Conservation (phyloP, 352 stramenopile species). For the Phytophthora idaei region DNA sequence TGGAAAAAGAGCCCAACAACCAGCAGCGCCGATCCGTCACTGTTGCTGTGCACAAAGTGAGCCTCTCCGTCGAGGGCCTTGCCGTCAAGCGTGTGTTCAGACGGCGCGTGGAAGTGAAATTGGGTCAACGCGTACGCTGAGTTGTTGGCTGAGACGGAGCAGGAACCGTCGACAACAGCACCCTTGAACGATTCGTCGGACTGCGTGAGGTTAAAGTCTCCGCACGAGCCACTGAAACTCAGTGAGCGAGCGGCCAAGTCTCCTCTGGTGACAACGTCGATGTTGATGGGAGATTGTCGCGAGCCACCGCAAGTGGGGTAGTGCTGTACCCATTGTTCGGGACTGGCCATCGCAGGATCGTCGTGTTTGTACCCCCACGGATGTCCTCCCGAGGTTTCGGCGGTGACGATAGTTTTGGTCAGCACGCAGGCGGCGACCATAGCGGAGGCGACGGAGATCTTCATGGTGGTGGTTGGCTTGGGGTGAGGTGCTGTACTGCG, state of each 20-base stretch:
- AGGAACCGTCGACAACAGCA: constrained; percentile 23
- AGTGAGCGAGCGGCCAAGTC: constrained; percentile 18
- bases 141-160: constrained; percentile 16
- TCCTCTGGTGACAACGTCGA: constrained; percentile 14
- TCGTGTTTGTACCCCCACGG: background rate
- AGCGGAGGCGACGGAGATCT: background rate
- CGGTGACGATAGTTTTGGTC: constrained; percentile 3
- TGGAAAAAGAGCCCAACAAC: constrained; percentile 43
- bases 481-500: background rate
- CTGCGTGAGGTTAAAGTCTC: constrained; percentile 34
- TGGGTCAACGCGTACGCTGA: constrained; percentile 30
- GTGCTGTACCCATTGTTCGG: constrained; percentile 29
- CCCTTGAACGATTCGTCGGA: constrained; percentile 34
- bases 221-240: constrained; percentile 32
- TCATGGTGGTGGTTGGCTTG: background rate
- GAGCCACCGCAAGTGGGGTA: constrained; percentile 34
- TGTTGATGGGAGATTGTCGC: constrained; percentile 44
- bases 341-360: constrained; percentile 17
- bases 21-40: constrained; percentile 33
- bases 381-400: constrained; percentile 8
- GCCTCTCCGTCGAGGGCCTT: constrained; percentile 38
- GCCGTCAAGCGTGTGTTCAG: constrained; percentile 48
- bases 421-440: background rate
- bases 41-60: constrained; percentile 51
- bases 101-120: constrained; percentile 48